phyloP scores from a whole-genome alignment of 805 yeast genomes.

The Candida methanosorbosa region DNA sequence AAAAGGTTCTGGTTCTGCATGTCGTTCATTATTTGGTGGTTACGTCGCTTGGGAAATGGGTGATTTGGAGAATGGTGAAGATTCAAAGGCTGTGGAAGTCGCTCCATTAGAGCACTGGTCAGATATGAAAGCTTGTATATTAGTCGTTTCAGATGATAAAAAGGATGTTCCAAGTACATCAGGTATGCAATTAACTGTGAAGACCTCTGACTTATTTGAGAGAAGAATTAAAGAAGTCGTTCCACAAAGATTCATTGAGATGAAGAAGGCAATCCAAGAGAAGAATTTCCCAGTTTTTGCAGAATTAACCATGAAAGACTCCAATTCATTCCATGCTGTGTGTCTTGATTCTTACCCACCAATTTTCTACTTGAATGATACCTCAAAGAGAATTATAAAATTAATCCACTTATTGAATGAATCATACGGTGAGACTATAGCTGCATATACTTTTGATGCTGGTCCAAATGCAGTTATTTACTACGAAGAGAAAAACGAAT shows the following conservation, averaged over 20 bases:
- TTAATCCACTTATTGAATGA: conserved; percentile 73
- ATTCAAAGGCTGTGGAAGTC: conserved; percentile 89
- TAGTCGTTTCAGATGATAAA: conserved; percentile 88
- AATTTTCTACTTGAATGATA: conserved; percentile 87
- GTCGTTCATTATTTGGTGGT: conserved; percentile 95
- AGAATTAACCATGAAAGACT: conserved; percentile 89
- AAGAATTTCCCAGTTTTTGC: conserved; percentile 79
- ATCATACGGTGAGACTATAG: conserved; percentile 56
- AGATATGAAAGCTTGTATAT: conserved; percentile 79
- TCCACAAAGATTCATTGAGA: conserved; percentile 73
- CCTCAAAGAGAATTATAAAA: conserved; percentile 75
- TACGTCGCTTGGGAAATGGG: conserved; percentile 99
- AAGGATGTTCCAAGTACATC: conserved; percentile 92
- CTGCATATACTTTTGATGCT: conserved; percentile 97
- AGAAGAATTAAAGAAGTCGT: conserved; percentile 76
- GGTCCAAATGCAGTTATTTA: conserved; percentile 98
- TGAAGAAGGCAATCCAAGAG: conserved; percentile 68
- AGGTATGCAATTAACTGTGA: conserved; percentile 95
- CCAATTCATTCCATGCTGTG: conserved; percentile 97
- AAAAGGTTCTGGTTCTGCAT: conserved; percentile 98
- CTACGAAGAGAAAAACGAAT: conserved; percentile 70
- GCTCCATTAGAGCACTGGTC: conserved; percentile 89
- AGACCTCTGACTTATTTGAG: conserved; percentile 78
- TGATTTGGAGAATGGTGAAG: conserved; percentile 59
- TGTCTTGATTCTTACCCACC: conserved; percentile 95